phyloP scores from a whole-genome alignment of 192 early-diverging fungal genomes.

The Entrophospora sp. region DNA sequence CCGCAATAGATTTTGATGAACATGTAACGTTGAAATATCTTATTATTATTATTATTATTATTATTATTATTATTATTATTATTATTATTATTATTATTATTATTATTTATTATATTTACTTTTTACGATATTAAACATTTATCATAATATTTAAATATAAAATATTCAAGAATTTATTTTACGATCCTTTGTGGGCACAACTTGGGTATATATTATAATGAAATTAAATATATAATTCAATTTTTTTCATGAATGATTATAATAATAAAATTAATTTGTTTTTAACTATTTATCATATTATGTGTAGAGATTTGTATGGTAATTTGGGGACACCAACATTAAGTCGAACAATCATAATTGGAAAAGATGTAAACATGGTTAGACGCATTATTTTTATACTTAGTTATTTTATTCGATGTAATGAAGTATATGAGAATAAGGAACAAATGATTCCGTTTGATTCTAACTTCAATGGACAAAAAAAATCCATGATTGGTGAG shows the following conservation, averaged over 20 bases:
- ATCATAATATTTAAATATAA: not conserved
- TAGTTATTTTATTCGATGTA: conserved; percentile 51
- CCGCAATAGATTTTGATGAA: conserved; percentile 28
- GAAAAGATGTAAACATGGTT: conserved; percentile 35
- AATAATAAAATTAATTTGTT: not conserved
- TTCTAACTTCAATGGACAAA: not conserved
- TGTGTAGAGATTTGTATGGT: conserved; percentile 40
- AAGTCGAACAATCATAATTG: conserved; percentile 44
- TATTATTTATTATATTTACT: not conserved
- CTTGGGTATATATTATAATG: conserved; percentile 26
- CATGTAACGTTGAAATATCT: no score
- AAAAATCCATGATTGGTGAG: not conserved
- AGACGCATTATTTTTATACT: conserved; percentile 42
- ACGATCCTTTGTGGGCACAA: conserved; percentile 53
- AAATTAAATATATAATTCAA: no score
- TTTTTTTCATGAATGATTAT: not conserved
- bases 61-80: not conserved
- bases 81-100: not conserved
- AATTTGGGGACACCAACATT: conserved; percentile 39
- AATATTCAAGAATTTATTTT: conserved; percentile 29
- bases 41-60: not conserved
- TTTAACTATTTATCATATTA: not conserved
- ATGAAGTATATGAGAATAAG: conserved; percentile 43
- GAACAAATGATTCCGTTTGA: not conserved
- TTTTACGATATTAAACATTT: not conserved